Evolutionary conservation across 257 asterid genomes (phyloP).

Genomic region (Dorcoceras hygrometricum): DNA sequence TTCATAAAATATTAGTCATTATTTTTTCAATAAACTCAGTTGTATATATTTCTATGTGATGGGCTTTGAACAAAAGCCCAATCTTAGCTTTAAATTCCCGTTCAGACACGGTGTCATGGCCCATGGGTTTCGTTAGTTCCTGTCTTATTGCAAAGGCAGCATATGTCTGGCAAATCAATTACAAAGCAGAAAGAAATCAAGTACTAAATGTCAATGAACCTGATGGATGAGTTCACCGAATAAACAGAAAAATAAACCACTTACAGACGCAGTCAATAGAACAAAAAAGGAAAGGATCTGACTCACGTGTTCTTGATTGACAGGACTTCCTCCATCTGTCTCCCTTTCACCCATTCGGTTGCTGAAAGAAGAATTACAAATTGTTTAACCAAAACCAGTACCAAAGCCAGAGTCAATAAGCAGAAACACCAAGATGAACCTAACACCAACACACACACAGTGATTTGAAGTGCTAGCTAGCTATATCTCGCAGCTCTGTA

Average conservation of each 20-base stretch:
- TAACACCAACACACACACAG: neutral
- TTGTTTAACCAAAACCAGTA: neutral
- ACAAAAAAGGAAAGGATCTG: neutral
- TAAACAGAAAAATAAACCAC: neutral
- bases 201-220: neutral
- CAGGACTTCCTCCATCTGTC: constrained; percentile 75
- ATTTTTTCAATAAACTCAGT: too few relatives aligned
- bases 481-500: neutral
- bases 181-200: neutral
- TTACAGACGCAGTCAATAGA: neutral
- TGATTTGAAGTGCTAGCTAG: neutral
- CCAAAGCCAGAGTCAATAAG: neutral
- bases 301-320: constrained; percentile 88
- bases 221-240: neutral
- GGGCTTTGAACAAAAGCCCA: too few relatives aligned
- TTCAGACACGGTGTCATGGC: too few relatives aligned
- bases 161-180: neutral
- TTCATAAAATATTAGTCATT: too few relatives aligned
- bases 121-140: too few relatives aligned
- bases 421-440: neutral
- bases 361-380: constrained; percentile 41
- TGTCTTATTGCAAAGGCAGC: neutral
- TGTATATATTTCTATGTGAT: too few relatives aligned
- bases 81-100: too few relatives aligned
- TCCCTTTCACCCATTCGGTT: constrained; percentile 93